A percentile compares a stretch with the other conserved stretches of the same genome.
Conservation (phyloP, 2,329 filamentous ascomycete species). For the Phyllosticta paracitricarpa region DNA sequence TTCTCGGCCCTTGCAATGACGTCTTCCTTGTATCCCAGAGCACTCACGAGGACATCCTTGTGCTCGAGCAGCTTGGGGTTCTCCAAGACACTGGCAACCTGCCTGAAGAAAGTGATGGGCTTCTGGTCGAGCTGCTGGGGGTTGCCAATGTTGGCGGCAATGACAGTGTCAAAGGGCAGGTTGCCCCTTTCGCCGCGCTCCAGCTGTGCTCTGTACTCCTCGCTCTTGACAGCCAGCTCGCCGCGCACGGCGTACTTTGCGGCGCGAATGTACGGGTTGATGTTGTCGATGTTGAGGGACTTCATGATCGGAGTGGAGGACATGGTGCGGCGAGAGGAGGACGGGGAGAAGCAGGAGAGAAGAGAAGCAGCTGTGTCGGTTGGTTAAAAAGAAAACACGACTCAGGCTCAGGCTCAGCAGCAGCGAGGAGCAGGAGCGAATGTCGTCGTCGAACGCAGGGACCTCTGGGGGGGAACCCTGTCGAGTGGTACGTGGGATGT, state of each 20-base stretch:
- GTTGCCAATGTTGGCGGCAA: conserved; percentile 98
- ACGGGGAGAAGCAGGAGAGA: neutral
- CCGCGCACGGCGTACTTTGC: conserved; percentile 96
- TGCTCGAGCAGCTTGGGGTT: conserved; percentile 78
- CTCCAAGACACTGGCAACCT: conserved; percentile 87
- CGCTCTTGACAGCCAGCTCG: conserved; percentile 86
- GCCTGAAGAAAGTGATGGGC: conserved; percentile 97
- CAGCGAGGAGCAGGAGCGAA: neutral
- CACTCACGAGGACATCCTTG: conserved; percentile 63
- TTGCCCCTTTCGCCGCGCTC: conserved; percentile 46
- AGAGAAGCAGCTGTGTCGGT: neutral
- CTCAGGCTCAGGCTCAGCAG: neutral
- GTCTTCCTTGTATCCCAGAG: conserved; percentile 80
- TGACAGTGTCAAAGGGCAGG: conserved; percentile 81
- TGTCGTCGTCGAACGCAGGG: neutral
- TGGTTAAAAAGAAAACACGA: neutral
- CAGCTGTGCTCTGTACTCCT: conserved; percentile 74
- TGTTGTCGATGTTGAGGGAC: conserved; percentile 65
- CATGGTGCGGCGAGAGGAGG: neutral
- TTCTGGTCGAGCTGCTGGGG: conserved; percentile 98
- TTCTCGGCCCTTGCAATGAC: conserved; percentile 74
- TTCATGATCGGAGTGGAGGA: conserved; percentile 8
- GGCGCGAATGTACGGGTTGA: conserved; percentile 78
- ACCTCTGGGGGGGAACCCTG: neutral
- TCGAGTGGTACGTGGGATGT: neutral